These are phyloP conservation scores for Diophrys appendiculata DNA, from an alignment of 73 alveolate genomes.

Conservation along the genomic window DNA sequence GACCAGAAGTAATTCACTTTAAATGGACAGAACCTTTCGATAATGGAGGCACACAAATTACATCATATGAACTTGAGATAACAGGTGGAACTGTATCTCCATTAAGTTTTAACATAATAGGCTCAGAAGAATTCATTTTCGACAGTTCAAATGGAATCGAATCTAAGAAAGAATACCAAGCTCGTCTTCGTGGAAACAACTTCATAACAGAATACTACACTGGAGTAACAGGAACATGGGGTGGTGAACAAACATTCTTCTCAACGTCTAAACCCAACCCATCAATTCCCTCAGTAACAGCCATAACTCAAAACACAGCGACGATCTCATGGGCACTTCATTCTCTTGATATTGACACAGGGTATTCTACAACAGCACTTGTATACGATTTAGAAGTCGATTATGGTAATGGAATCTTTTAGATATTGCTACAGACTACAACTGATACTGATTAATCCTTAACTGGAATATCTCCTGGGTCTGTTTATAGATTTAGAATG, in stretches of 20 bases:
- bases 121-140: slow-evolving; percentile 8
- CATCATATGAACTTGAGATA: slow-evolving; percentile 53
- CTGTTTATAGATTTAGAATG: slow-evolving; percentile 51
- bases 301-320: slow-evolving; percentile 39
- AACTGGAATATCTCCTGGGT: slow-evolving; percentile 22
- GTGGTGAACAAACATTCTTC: slow-evolving; percentile 44
- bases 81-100: slow-evolving; percentile 34
- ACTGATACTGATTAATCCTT: slow-evolving; percentile 14
- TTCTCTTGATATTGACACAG: slow-evolving; percentile 26
- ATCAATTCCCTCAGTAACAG: slow-evolving; percentile 5
- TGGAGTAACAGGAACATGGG: slow-evolving; percentile 22
- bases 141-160: slow-evolving; percentile 16
- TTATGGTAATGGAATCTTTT: slow-evolving; percentile 46
- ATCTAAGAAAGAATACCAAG: slow-evolving; percentile 35
- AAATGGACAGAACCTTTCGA: slow-evolving; percentile 76
- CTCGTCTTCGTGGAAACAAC: slow-evolving; percentile 31
- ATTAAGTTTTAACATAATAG: slow-evolving; percentile 8
- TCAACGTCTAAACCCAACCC: slow-evolving; percentile 1
- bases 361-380: slow-evolving; percentile 42
- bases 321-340: slow-evolving; percentile 47
- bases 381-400: slow-evolving; percentile 44
- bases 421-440: slow-evolving; percentile 32
- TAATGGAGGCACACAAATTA: slow-evolving; percentile 71
- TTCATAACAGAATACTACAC: slow-evolving; percentile 50
- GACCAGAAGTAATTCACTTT: slow-evolving; percentile 21